Percentiles rank a stretch among this genome's conserved stretches.
phyloP scores from a whole-genome alignment of 495 filamentous ascomycete species.

The Penicillium canariense region DNA sequence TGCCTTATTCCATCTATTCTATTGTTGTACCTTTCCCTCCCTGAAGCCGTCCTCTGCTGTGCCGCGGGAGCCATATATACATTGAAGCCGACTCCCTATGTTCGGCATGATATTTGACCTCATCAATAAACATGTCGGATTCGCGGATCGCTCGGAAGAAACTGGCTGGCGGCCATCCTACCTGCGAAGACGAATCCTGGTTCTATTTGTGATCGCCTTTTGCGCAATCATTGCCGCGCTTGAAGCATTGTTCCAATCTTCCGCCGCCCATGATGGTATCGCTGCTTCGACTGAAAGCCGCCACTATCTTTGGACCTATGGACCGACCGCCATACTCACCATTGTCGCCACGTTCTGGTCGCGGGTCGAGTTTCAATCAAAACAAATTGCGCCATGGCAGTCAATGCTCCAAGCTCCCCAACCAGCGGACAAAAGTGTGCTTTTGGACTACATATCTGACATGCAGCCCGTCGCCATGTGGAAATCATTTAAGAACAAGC shows the following conservation, averaged over 20 bases:
- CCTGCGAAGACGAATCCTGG: slow-evolving; percentile 6
- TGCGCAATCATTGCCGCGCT: slow-evolving; percentile 4
- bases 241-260: slow-evolving; percentile 12
- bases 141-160: not conserved
- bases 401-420: slow-evolving; percentile 13
- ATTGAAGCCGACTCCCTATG: not conserved
- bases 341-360: slow-evolving; percentile 25
- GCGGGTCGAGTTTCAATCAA: slow-evolving; percentile 27
- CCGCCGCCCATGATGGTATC: slow-evolving; percentile 18
- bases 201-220: slow-evolving; percentile 1
- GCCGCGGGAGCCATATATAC: not conserved
- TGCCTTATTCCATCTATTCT: not conserved
- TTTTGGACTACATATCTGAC: slow-evolving; percentile 13
- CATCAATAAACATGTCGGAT: not conserved
- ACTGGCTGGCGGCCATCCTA: slow-evolving; percentile 8
- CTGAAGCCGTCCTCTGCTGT: not conserved
- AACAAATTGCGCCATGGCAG: slow-evolving; percentile 30
- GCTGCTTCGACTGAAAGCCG: slow-evolving; percentile 10
- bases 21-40: not conserved
- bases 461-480: slow-evolving; percentile 11
- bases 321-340: slow-evolving; percentile 32
- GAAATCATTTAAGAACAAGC: slow-evolving; percentile 5
- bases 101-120: not conserved
- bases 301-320: slow-evolving; percentile 32
- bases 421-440: slow-evolving; percentile 8